Evolutionary conservation across 352 stramenopile species (phyloP), one percentile per base, ranked within the genome.

Genomic region (Pythium pectinolyticum): DNA sequence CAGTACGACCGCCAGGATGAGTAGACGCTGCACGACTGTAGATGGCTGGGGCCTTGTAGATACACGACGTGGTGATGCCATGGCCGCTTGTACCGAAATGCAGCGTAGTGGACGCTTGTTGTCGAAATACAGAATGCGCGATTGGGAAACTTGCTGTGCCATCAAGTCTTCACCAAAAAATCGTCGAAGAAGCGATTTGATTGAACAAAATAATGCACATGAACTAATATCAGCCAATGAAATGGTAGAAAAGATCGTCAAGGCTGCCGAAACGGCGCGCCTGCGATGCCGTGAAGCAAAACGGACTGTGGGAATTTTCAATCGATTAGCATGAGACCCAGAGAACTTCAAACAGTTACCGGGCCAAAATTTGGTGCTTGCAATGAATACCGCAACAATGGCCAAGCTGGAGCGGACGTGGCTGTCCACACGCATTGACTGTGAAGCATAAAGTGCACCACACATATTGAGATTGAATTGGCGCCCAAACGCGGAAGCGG

Each of bases 201-300:
- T 56, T 55, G 31, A 43, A 9, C 40, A 24, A 51, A 51, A 54
- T 46, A 27, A 22, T 52, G 30, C 17, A 5, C 2, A 25, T 19
- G 3, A 24, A n/a, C n/a, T 12, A 45, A 32, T 34, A 30, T 58
- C 17, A 37, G 39, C 57, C 48, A 65, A 58, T 65, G 1, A 53
- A n/a, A 65, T 24, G 15, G 20, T 9, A 52, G 25, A 3, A 58
- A 58, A 58, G 57, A 58, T 58, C 27, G 10, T 22, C 14, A 48
- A n/a, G 19, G 24, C 9, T 24, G 14, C 24, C 57, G 57, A 65
- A 65, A 53, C 35, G 57, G 34, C 57, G 49, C 57, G 47, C 39
- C 40, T 27, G 4, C 39, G n/a, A 43, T 22, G 19, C 30, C 28
- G 40, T 30, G 6, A 5, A 7, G 22, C 2, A 57, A 35, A 57